Percentiles rank a stretch among this genome's conserved stretches.
phyloP scores from a whole-genome alignment of 2,329 filamentous ascomycete genomes.

The Ceratocystis eucalypticola region DNA sequence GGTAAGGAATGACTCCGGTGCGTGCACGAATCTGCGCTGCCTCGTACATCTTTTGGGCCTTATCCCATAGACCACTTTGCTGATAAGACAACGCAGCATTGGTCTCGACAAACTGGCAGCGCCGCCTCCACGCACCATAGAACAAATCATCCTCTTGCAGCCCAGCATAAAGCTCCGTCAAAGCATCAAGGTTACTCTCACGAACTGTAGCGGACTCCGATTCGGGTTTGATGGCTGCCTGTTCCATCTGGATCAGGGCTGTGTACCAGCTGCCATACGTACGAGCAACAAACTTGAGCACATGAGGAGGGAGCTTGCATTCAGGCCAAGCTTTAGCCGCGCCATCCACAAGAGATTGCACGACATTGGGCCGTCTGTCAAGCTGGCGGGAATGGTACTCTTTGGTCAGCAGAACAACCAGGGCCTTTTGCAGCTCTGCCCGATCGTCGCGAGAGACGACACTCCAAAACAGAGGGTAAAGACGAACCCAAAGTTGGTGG shows the following conservation, averaged over 20 bases:
- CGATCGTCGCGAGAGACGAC: slow-evolving; percentile 77
- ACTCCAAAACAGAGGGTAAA: slow-evolving; percentile 93
- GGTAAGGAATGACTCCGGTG: slow-evolving; percentile 91
- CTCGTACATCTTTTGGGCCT: slow-evolving; percentile 94
- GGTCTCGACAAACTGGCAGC: slow-evolving; percentile 93
- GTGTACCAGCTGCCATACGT: slow-evolving; percentile 97
- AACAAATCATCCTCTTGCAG: slow-evolving; percentile 94
- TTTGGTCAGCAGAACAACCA: slow-evolving; percentile 82
- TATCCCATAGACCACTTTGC: slow-evolving; percentile 99
- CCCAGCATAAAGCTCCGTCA: slow-evolving; percentile 84
- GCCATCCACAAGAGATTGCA: slow-evolving; percentile 82
- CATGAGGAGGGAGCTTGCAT: slow-evolving; percentile 87
- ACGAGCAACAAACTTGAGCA: slow-evolving; percentile 86
- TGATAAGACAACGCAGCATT: slow-evolving; percentile 96
- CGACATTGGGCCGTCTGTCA: slow-evolving; percentile 87
- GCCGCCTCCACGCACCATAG: slow-evolving; percentile 89
- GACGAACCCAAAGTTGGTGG: slow-evolving; percentile 75
- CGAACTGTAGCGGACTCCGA: slow-evolving; percentile 72
- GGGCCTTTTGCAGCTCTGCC: slow-evolving; percentile 74
- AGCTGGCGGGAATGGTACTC: slow-evolving; percentile 92
- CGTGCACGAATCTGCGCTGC: slow-evolving; percentile 92
- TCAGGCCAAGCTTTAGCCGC: slow-evolving; percentile 71
- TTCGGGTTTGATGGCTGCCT: slow-evolving; percentile 69
- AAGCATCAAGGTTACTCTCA: slow-evolving; percentile 88
- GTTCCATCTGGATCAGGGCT: slow-evolving; percentile 79